Evolutionary conservation across 768 basidiomycete genomes (phyloP), one percentile per base, ranked within the genome.

Genomic region (Phlebiopsis gigantea): DNA sequence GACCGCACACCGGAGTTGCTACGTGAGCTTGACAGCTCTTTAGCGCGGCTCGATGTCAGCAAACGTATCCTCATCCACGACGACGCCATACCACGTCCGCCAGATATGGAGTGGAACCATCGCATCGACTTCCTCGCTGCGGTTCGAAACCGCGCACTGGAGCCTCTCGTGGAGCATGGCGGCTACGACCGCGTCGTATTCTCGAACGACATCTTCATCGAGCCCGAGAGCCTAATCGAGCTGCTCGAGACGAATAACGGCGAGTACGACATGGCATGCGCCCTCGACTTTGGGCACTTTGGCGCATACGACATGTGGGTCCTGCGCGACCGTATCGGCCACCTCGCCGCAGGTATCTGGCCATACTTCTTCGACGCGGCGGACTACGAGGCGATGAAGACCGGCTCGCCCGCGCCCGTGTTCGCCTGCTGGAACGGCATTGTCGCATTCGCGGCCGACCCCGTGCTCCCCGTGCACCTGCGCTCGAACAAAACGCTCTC

Each of bases 381-480:
- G 9, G 72, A 63, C 49, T 66, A 68, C 58, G 61, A 66, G 42
- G 71, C 72, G 2, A 68, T 77, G 62, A 64, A 69, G 49, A 59
- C 52, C 10, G 76, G 73, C 31, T 69, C 71, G 14, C 74, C 77
- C 10, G 76, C 69, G 1, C 75, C 77, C 9, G 76, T 77, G 5
- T 74, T 76, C 55, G 58, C 73, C 0, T 78, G 77, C 63, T 78
- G 77, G 77, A 78, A 78, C 49, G 77, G 77, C 29, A 74, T 77
- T 59, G 68, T 68, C 47, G 72, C 71, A 2, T 72, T 78, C 60
- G 44, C 60, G 8, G 71, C 76, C 0, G 76, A 78, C 49, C 75
- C 76, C 4, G 45, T 78, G 28, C 66, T 77, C 28, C 75, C 77
- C 14, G 56, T 73, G 31, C 57, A 68, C 46, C 67, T 76, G 5